Conservation (phyloP, 164 flowering plant species). For the Saururus chinensis region DNA sequence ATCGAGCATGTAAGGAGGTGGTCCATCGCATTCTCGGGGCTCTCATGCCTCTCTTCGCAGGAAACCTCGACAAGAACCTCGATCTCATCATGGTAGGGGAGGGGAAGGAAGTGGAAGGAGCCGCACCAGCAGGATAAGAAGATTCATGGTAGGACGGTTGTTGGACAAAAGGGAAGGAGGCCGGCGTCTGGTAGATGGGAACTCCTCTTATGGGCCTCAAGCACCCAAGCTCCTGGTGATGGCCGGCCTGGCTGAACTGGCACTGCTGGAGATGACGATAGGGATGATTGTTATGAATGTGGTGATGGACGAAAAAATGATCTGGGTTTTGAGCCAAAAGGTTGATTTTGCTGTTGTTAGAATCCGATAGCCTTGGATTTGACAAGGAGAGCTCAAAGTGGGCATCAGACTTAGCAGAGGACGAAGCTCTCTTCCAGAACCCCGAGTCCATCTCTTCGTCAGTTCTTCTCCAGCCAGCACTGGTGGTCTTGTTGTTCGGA, state of each 20-base stretch:
- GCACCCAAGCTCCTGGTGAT: conserved; percentile 33
- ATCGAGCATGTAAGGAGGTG: conserved; percentile 84
- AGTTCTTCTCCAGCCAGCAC: conserved; percentile 33
- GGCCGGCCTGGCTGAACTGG: conserved; percentile 16
- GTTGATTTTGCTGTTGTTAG: conserved; percentile 9
- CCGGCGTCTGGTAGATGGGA: conserved; percentile 48
- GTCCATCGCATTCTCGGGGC: conserved; percentile 99
- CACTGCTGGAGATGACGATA: conserved; percentile 14
- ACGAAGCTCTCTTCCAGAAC: conserved; percentile 66
- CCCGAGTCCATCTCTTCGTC: conserved; percentile 58
- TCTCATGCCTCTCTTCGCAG: conserved; percentile 72
- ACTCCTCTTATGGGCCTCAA: conserved; percentile 85
- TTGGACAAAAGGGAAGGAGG: conserved; percentile 27
- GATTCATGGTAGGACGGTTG: conserved; percentile 20
- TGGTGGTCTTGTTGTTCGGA: conserved; percentile 53
- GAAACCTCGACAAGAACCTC: conserved; percentile 59
- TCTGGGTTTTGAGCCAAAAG: conserved; percentile 6
- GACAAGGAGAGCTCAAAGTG: conserved; percentile 51
- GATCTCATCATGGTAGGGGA: conserved; percentile 50
- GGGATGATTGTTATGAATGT: conserved; percentile 7
- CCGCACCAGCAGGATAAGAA: conserved; percentile 15
- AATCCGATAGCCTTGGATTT: conserved; percentile 29
- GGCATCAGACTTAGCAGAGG: conserved; percentile 28
- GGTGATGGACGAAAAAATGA: conserved; percentile 15
- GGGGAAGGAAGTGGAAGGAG: conserved; percentile 15